Percentiles rank a stretch among this genome's conserved stretches.
phyloP scores from a whole-genome alignment of 2,329 filamentous ascomycete genomes.

The Aspergillus sp. region DNA sequence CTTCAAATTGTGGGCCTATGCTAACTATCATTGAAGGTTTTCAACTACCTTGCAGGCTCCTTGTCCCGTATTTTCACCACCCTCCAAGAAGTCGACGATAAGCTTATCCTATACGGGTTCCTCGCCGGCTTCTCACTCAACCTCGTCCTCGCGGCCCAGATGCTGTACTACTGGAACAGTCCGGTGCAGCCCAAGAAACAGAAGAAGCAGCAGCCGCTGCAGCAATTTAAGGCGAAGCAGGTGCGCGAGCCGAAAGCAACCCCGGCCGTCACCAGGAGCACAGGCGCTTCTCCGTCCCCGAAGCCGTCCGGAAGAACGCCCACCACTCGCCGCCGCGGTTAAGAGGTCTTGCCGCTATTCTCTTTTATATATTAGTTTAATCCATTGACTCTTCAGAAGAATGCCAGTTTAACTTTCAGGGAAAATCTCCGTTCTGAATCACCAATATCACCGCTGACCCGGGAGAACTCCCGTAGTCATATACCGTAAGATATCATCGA shows the following conservation, averaged over 20 bases:
- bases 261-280: constrained; percentile 41
- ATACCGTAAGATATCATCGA: constrained; percentile 55
- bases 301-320: constrained; percentile 53
- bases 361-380: constrained; percentile 20
- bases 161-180: constrained; percentile 95
- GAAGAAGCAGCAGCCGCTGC: constrained; percentile 22
- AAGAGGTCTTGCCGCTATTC: constrained; percentile 27
- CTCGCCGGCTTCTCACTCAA: constrained; percentile 91
- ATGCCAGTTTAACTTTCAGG: not conserved
- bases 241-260: constrained; percentile 32
- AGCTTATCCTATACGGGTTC: constrained; percentile 93
- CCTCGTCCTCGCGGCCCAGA: constrained; percentile 81
- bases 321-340: constrained; percentile 61
- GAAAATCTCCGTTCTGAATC: not conserved
- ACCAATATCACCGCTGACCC: constrained; percentile 25
- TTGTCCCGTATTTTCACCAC: constrained; percentile 97
- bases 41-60: constrained; percentile 95
- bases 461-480: constrained; percentile 53
- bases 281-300: constrained; percentile 48
- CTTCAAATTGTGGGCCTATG: not conserved
- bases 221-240: constrained; percentile 33
- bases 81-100: constrained; percentile 94
- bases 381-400: constrained; percentile 12
- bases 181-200: constrained; percentile 46
- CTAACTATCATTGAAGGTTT: constrained; percentile 66